These are phyloP conservation scores for Trypanosoma avium DNA, from an alignment of 208 protist genomes.

Conservation along the genomic window DNA sequence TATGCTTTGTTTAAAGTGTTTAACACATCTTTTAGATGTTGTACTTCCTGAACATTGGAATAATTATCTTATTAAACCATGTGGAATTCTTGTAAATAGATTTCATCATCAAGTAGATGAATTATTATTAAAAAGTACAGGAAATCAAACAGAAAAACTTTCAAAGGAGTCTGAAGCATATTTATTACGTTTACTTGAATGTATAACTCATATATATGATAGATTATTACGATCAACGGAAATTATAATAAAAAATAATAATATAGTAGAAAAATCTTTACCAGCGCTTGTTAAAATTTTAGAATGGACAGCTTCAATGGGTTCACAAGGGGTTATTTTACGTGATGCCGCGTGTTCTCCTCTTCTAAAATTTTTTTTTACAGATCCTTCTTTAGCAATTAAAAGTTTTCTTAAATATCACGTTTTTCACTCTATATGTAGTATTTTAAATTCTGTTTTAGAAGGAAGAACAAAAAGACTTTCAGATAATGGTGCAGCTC, in stretches of 20 bases:
- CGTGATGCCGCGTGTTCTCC: conserved; percentile 27
- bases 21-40: conserved; percentile 37
- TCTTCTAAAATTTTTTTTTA: conserved; percentile 23
- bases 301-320: conserved; percentile 5
- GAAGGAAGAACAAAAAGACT: conserved; percentile 7
- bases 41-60: conserved; percentile 27
- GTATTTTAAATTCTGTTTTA: conserved; percentile 4
- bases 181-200: conserved; percentile 24
- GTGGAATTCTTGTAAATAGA: not conserved
- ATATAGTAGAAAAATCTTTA: conserved; percentile 16
- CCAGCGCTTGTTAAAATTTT: conserved; percentile 16
- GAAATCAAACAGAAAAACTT: not conserved
- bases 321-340: conserved; percentile 4
- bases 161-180: conserved; percentile 27
- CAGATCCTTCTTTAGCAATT: conserved; percentile 11
- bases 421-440: conserved; percentile 26
- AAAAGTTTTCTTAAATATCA: conserved; percentile 25
- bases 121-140: not conserved
- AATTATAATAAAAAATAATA: conserved; percentile 5
- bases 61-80: conserved; percentile 21
- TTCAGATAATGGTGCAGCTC: conserved; percentile 10
- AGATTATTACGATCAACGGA: conserved; percentile 5
- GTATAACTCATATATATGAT: conserved; percentile 23
- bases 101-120: conserved; percentile 9
- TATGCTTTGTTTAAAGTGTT: conserved; percentile 46